These are phyloP conservation scores for Scedosporium apiospermum DNA, from an alignment of 2,329 filamentous ascomycete genomes.

Conservation along the genomic window DNA sequence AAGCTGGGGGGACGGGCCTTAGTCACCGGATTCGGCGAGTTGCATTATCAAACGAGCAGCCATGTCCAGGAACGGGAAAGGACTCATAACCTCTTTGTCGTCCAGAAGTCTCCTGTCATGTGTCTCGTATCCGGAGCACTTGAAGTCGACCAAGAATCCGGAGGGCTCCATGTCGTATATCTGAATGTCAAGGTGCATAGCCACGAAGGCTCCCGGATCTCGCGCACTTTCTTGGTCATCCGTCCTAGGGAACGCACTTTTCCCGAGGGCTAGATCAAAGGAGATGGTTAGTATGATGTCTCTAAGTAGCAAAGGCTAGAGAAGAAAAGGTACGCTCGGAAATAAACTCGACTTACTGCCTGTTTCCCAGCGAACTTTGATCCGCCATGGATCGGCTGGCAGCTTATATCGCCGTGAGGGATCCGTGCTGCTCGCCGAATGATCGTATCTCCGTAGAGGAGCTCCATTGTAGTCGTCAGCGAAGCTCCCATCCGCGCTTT, in stretches of 20 bases:
- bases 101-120: conserved; percentile 64
- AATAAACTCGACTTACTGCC: conserved; percentile 47
- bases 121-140: conserved; percentile 92
- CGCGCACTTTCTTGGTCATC: neutral
- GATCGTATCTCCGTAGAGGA: conserved; percentile 22
- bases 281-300: neutral
- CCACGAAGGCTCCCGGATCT: conserved; percentile 45
- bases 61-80: conserved; percentile 92
- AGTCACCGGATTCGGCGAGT: conserved; percentile 67
- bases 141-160: conserved; percentile 96
- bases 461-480: conserved; percentile 26
- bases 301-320: neutral
- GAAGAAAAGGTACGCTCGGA: neutral
- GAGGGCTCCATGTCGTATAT: conserved; percentile 88
- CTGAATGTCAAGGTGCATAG: conserved; percentile 91
- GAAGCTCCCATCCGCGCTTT: conserved; percentile 31
- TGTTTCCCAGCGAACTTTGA: conserved; percentile 81
- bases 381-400: conserved; percentile 92
- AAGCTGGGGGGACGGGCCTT: neutral
- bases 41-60: conserved; percentile 89
- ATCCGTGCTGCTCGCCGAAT: conserved; percentile 33
- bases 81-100: conserved; percentile 90
- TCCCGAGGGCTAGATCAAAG: neutral
- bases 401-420: conserved; percentile 62
- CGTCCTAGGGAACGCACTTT: neutral